Evolutionary conservation across 1,139 yeast species (phyloP).

Genomic region (Yamadazyma kanchanaburiensis): DNA sequence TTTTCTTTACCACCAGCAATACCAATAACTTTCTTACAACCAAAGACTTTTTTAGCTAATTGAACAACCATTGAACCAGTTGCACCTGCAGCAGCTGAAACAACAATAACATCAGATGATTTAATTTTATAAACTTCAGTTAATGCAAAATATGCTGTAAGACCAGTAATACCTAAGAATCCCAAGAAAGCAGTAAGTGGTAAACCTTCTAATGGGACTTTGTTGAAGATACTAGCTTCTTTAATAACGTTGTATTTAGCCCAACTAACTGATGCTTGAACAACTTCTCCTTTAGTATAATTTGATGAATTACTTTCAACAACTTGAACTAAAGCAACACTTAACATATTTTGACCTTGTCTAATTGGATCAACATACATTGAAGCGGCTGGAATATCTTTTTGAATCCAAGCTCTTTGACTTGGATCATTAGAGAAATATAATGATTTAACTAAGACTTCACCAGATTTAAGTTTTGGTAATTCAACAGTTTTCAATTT

Average conservation of each 20-base stretch:
- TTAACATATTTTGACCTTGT: slow-evolving; percentile 47
- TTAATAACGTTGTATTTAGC: slow-evolving; percentile 22
- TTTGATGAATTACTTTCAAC: slow-evolving; percentile 38
- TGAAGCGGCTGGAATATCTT: slow-evolving; percentile 34
- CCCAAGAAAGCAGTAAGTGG: slow-evolving; percentile 26
- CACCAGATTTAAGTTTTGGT: slow-evolving; percentile 32
- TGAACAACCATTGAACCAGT: slow-evolving; percentile 65
- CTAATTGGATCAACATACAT: slow-evolving; percentile 47
- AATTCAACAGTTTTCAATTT: slow-evolving; percentile 12
- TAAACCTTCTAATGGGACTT: slow-evolving; percentile 15
- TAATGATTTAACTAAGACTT: slow-evolving; percentile 44
- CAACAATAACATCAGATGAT: slow-evolving; percentile 33
- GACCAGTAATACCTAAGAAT: slow-evolving; percentile 50
- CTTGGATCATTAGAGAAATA: slow-evolving; percentile 67
- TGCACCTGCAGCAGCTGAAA: slow-evolving; percentile 71
- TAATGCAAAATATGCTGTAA: slow-evolving; percentile 63
- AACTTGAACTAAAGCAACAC: slow-evolving; percentile 50
- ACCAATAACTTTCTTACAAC: slow-evolving; percentile 58
- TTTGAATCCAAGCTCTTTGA: slow-evolving; percentile 59
- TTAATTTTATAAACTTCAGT: slow-evolving; percentile 39
- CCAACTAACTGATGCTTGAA: slow-evolving; percentile 29
- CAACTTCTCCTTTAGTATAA: slow-evolving; percentile 43
- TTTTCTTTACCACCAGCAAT: slow-evolving; percentile 63
- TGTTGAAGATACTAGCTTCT: slow-evolving; percentile 18
- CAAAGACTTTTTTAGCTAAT: slow-evolving; percentile 50